A percentile compares a stretch with the other conserved stretches of the same genome.
Conservation (phyloP, 345 rosid genomes). For the Populus simonii region DNA sequence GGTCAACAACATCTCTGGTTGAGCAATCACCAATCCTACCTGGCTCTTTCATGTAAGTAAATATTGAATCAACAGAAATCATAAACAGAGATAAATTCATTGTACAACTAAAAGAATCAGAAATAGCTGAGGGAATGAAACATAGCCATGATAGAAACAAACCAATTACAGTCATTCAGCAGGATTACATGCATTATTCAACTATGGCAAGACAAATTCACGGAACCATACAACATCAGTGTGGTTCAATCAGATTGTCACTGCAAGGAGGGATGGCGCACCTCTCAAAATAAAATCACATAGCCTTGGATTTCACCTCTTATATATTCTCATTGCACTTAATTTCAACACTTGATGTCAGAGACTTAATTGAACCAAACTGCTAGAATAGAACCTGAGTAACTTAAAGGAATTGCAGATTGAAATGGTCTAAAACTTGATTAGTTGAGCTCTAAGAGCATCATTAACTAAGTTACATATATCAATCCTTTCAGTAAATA, state of each 20-base stretch:
- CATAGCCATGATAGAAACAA: too few species aligned
- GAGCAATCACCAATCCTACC: slow-evolving; percentile 62
- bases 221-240: too few species aligned
- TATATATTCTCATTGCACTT: neutral
- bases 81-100: neutral
- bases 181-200: too few species aligned
- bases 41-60: slow-evolving; percentile 32
- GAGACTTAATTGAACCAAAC: too few species aligned
- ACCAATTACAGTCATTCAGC: too few species aligned
- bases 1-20: slow-evolving; percentile 82
- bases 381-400: too few species aligned
- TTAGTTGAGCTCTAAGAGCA: neutral
- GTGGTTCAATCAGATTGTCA: too few species aligned
- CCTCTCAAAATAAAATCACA: neutral
- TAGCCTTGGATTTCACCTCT: neutral
- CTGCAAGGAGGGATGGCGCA: too few species aligned
- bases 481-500: neutral
- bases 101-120: too few species aligned
- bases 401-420: too few species aligned
- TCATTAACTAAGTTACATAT: neutral
- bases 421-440: neutral
- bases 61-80: slow-evolving; percentile 24
- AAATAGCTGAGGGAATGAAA: too few species aligned
- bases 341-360: neutral
- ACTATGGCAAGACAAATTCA: too few species aligned